Base-by-base conservation (phyloP, 345 rosid species). In the Aquilaria malaccensis region DNA sequence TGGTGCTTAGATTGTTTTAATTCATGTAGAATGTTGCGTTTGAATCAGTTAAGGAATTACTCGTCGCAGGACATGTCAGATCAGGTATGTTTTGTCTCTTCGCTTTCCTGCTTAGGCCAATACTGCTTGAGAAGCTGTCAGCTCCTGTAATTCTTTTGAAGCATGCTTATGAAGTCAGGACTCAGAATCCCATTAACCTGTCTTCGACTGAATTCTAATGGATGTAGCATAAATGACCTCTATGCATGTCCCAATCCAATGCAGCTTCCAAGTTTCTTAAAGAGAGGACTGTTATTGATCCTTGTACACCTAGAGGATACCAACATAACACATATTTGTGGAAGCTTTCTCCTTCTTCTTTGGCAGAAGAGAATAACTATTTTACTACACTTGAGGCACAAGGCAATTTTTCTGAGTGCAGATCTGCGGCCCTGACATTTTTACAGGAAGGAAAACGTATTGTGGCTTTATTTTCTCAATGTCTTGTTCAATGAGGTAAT, bases 391-490 rank as follows among this genome's bases (percentile, higher is more conserved):
- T 87, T 76, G 77, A 80, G 56, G 76, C 90, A 15, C 69, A 62
- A 73, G 99, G 99, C 51, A 86, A 90, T 83, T 94, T 87, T 78
- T 86, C 99, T 4, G 72, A 83, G 69, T 94, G 99, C 77, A 86
- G 96, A 74, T 79, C 96, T 43, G 91, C 86, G 55, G 80, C 92
- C 15, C 63, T 79, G 6, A 58, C 52, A 33, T 72, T 90, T 56
- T 77, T 94, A 72, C 92, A 83, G 49, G 82, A 76, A 69, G 99
- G 80, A 78, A 90, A 81, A 75, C 96, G 99, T 94, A 50, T 41
- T 45, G 7, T 37, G 7, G 7, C 7, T 37, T 2, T 37, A 37
- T 4, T 37, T 4, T 37, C 43, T 37, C 22, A 22, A 37, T 37
- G 7, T 37, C 7, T 9, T 37, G 43, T 37, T 37, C 43, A 4